Evolutionary conservation across 441 rosid species (phyloP).

Genomic region (Melastoma candidum): DNA sequence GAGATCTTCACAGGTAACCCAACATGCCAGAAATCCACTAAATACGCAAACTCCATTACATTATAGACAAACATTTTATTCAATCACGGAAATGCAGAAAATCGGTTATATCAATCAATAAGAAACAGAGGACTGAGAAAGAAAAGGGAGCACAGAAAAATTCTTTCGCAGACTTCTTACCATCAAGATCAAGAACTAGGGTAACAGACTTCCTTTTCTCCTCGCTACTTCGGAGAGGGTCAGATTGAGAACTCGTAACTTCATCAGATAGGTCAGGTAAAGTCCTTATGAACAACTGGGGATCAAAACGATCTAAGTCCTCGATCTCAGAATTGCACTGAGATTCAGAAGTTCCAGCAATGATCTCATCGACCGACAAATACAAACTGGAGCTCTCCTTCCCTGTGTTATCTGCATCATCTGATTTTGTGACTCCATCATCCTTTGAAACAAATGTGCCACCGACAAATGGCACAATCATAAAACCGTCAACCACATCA

Average conservation of each 20-base stretch:
- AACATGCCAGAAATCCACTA: too few relatives aligned
- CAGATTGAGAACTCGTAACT: slow-evolving; percentile 47
- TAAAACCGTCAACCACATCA: slow-evolving; percentile 58
- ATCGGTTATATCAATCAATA: too few relatives aligned
- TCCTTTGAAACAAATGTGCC: slow-evolving; percentile 41
- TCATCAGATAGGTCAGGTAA: slow-evolving; percentile 81
- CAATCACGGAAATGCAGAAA: neutral
- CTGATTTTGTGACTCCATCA: slow-evolving; percentile 32
- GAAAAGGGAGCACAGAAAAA: neutral
- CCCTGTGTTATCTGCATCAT: slow-evolving; percentile 31
- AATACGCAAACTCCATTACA: neutral
- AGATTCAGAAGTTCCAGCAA: slow-evolving; percentile 36
- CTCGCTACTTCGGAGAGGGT: slow-evolving; percentile 29
- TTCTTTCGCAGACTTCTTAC: slow-evolving; percentile 30
- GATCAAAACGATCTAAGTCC: slow-evolving; percentile 65
- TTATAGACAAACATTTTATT: neutral
- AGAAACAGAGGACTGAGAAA: neutral
- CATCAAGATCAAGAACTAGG: slow-evolving; percentile 92
- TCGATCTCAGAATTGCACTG: slow-evolving; percentile 41
- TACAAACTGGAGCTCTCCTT: slow-evolving; percentile 44
- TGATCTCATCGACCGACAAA: slow-evolving; percentile 53
- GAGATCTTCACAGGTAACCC: too few relatives aligned
- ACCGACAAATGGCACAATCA: slow-evolving; percentile 72
- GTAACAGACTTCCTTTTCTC: slow-evolving; percentile 51
- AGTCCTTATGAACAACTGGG: slow-evolving; percentile 64